phyloP scores from a whole-genome alignment of 2,329 filamentous ascomycete species.

The Sclerotinia nivalis region DNA sequence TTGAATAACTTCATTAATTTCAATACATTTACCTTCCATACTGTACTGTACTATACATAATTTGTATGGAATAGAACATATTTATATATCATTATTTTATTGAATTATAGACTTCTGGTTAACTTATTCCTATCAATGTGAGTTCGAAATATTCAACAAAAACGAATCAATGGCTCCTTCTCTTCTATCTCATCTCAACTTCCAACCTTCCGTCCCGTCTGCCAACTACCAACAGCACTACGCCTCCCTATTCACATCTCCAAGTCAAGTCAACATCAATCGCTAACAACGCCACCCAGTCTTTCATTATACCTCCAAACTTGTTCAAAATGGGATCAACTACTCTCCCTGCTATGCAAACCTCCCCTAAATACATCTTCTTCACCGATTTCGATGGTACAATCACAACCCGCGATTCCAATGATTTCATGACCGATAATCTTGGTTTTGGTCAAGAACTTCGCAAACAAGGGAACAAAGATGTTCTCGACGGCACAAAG shows the following conservation, averaged over 20 bases:
- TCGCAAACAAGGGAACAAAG: constrained; percentile 72
- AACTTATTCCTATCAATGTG: background rate
- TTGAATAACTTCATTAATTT: background rate
- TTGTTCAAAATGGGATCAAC: constrained; percentile 35
- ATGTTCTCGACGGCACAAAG: constrained; percentile 69
- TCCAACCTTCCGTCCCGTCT: background rate
- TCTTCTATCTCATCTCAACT: background rate
- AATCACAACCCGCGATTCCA: constrained; percentile 72
- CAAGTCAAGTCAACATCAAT: background rate
- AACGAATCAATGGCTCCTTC: background rate
- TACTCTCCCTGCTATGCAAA: constrained; percentile 59
- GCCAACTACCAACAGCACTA: background rate
- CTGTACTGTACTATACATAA: background rate
- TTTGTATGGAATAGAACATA: background rate
- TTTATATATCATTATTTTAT: background rate
- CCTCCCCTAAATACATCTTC: constrained; percentile 88
- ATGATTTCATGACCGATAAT: constrained; percentile 81
- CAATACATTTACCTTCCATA: background rate
- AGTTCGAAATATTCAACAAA: background rate
- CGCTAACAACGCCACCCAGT: background rate
- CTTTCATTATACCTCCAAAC: background rate
- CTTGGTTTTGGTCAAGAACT: constrained; percentile 76
- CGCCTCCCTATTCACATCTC: background rate
- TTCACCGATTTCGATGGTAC: constrained; percentile 99
- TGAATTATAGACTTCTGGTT: background rate